Percentiles rank a stretch among this genome's conserved stretches.
phyloP scores from a whole-genome alignment of 2,329 filamentous ascomycete species.

The Phyllachora maydis region DNA sequence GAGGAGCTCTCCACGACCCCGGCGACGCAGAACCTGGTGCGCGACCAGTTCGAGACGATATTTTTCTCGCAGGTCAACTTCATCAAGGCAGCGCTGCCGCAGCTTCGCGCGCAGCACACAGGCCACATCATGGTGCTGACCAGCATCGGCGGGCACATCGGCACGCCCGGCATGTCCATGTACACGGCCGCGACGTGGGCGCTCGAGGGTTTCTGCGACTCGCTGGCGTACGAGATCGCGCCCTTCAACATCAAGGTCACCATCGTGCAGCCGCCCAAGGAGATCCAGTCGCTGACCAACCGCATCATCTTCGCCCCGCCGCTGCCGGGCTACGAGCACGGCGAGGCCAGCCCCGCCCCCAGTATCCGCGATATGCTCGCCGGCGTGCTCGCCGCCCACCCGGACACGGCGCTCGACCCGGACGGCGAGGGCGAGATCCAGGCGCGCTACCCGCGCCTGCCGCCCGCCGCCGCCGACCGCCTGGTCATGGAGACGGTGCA shows the following conservation, averaged over 20 bases:
- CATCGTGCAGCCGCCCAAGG: constrained; percentile 87
- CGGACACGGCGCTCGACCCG: constrained; percentile 32
- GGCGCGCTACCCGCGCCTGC: constrained; percentile 55
- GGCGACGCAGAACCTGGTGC: constrained; percentile 56
- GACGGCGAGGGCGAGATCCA: constrained; percentile 24
- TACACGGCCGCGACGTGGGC: constrained; percentile 91
- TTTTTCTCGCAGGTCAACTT: constrained; percentile 95
- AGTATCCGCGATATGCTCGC: constrained; percentile 67
- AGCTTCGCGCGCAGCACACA: constrained; percentile 58
- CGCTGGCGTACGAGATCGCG: constrained; percentile 84
- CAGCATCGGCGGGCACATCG: constrained; percentile 79
- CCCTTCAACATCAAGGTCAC: constrained; percentile 95
- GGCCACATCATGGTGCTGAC: constrained; percentile 84
- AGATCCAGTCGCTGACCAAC: constrained; percentile 75
- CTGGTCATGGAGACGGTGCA: constrained; percentile 80
- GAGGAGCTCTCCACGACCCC: constrained; percentile 66
- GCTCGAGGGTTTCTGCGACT: constrained; percentile 88
- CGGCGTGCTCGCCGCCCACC: constrained; percentile 57
- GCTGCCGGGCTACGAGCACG: constrained; percentile 42
- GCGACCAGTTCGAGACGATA: constrained; percentile 83
- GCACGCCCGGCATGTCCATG: constrained; percentile 76
- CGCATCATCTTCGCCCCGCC: constrained; percentile 68
- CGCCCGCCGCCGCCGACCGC: constrained; percentile 43
- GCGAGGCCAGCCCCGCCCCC: constrained; percentile 53
- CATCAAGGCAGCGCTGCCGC: constrained; percentile 70